Evolutionary conservation across 192 early-diverging fungal species (phyloP).

Genomic region (Umbelopsis sp.): DNA sequence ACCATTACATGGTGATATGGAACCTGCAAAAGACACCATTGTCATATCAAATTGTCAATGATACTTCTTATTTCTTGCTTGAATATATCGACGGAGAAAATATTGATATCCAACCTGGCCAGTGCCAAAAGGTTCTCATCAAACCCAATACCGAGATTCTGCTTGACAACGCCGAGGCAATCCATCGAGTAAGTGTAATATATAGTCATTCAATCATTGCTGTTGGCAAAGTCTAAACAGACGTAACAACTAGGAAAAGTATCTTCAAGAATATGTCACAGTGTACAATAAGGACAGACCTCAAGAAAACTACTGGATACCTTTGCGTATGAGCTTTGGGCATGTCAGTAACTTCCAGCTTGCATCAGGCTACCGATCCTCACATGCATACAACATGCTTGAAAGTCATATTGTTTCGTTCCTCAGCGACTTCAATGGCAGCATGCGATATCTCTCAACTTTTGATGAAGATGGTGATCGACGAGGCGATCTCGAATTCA

Average conservation of each 20-base stretch:
- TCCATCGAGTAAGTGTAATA: conserved; percentile 54
- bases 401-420: conserved; percentile 68
- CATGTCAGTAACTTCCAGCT: conserved; percentile 68
- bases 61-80: conserved; percentile 72
- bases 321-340: conserved; percentile 69
- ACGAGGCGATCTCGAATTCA: conserved; percentile 62
- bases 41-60: conserved; percentile 71
- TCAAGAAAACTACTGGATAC: conserved; percentile 67
- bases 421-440: conserved; percentile 59
- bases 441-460: conserved; percentile 31
- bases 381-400: conserved; percentile 61
- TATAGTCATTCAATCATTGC: background rate
- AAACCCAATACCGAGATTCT: conserved; percentile 58
- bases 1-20: conserved; percentile 49
- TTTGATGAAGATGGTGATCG: conserved; percentile 19
- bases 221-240: background rate
- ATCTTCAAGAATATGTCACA: conserved; percentile 73
- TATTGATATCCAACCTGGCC: conserved; percentile 34
- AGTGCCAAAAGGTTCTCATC: conserved; percentile 48
- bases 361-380: conserved; percentile 66
- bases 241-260: conserved; percentile 60
- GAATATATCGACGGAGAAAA: conserved; percentile 48
- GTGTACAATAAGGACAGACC: conserved; percentile 72
- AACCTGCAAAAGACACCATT: conserved; percentile 60
- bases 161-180: conserved; percentile 58